These are phyloP conservation scores for Epichloe sylvatica DNA, from an alignment of 2,329 filamentous ascomycete genomes.

Conservation along the genomic window DNA sequence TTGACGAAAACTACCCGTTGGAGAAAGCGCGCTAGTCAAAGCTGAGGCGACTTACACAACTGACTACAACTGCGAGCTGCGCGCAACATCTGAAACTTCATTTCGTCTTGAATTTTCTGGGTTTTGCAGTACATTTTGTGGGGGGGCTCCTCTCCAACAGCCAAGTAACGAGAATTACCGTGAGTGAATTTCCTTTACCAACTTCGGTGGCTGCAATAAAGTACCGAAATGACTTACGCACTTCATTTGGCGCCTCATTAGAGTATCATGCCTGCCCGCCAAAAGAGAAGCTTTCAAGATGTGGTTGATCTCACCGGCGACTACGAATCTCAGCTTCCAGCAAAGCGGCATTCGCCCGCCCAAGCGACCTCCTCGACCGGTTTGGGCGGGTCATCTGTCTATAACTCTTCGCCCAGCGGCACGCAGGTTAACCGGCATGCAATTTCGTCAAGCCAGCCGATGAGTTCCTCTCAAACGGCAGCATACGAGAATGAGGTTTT, in stretches of 20 bases:
- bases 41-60: not conserved
- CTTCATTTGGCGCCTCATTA: not conserved
- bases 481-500: conserved; percentile 24
- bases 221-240: not conserved
- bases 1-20: not conserved
- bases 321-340: conserved; percentile 11
- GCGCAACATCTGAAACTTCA: not conserved
- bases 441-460: conserved; percentile 3
- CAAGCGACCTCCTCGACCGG: conserved; percentile 6
- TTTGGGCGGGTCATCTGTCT: conserved; percentile 10
- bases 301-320: conserved; percentile 30
- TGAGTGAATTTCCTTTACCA: not conserved
- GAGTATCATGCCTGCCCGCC: conserved; percentile 5
- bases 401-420: conserved; percentile 2
- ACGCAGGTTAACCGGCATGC: conserved; percentile 5
- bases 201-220: not conserved
- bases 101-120: not conserved
- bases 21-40: not conserved
- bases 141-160: too few species aligned
- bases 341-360: conserved; percentile 15
- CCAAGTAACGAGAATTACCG: too few species aligned
- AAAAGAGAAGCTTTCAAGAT: conserved; percentile 24
- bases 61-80: not conserved
- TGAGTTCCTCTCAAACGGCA: conserved; percentile 1
- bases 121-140: not conserved